Percentiles rank a stretch among this genome's conserved stretches.
Evolutionary conservation across 441 rosid genomes (phyloP).

Genomic region (Corymbia calophylla): DNA sequence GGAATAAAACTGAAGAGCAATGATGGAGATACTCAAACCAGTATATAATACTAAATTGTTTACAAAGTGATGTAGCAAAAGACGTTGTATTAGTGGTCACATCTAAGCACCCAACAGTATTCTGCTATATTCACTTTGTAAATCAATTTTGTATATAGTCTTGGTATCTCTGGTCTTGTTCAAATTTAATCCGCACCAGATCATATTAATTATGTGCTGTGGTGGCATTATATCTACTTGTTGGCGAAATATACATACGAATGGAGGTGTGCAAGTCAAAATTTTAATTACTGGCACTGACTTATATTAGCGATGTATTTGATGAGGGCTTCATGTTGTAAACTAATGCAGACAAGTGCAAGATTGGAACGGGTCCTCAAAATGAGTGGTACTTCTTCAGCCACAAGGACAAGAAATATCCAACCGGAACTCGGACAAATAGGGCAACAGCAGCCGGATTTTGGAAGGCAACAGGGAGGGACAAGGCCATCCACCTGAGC

Average conservation of each 20-base stretch:
- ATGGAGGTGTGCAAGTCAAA: background rate
- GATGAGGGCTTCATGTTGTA: background rate
- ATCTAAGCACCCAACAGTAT: background rate
- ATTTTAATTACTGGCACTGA: background rate
- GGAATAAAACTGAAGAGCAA: background rate
- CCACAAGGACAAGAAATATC: constrained; percentile 73
- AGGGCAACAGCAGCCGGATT: constrained; percentile 71
- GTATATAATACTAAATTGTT: no score
- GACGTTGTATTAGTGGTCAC: background rate
- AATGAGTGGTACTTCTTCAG: constrained; percentile 79
- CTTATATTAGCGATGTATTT: background rate
- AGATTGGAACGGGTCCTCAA: constrained; percentile 69
- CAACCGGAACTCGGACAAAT: constrained; percentile 70
- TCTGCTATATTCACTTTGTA: background rate
- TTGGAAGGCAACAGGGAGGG: constrained; percentile 80
- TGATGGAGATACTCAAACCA: background rate
- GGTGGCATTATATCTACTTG: background rate
- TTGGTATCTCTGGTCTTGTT: background rate
- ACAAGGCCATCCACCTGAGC: constrained; percentile 54
- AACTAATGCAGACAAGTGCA: constrained; percentile 39
- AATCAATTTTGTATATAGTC: background rate
- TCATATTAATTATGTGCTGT: background rate
- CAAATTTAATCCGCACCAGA: background rate
- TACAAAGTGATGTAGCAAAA: background rate
- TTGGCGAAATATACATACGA: background rate